These are phyloP conservation scores for Penicillium sp. DNA, from an alignment of 2,329 filamentous ascomycete species.

Conservation along the genomic window DNA sequence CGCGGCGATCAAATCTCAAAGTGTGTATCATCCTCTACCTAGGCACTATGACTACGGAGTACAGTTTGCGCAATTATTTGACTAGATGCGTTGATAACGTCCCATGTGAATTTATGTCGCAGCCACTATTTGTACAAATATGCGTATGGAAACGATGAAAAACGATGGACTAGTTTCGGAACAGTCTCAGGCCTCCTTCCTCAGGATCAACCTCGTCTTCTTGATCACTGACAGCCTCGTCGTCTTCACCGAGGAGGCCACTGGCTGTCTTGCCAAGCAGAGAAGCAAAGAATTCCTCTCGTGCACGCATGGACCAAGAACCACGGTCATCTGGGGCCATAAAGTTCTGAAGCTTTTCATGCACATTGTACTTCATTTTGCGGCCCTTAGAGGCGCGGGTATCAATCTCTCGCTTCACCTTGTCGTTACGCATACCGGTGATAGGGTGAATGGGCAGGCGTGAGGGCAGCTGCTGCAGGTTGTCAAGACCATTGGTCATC, in stretches of 20 bases:
- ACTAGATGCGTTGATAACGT: conserved; percentile 4
- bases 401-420: conserved; percentile 79
- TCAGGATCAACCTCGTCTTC: conserved; percentile 32
- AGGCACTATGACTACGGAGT: too few relatives aligned
- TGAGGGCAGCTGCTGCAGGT: conserved; percentile 38
- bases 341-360: conserved; percentile 97
- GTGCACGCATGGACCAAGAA: conserved; percentile 73
- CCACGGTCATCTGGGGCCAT: conserved; percentile 87
- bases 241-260: conserved; percentile 59
- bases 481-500: conserved; percentile 46
- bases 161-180: conserved; percentile 27
- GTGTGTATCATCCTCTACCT: too few relatives aligned
- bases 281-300: conserved; percentile 71
- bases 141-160: background rate
- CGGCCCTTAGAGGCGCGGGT: conserved; percentile 92
- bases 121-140: conserved; percentile 9
- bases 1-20: too few relatives aligned
- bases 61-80: background rate
- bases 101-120: conserved; percentile 1
- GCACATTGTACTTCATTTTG: conserved; percentile 89
- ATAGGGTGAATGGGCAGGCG: conserved; percentile 39
- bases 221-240: conserved; percentile 45
- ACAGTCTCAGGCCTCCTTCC: conserved; percentile 34
- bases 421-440: conserved; percentile 51
- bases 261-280: conserved; percentile 63